Conservation (phyloP, 495 filamentous ascomycete genomes). For the Evernia prunastri region DNA sequence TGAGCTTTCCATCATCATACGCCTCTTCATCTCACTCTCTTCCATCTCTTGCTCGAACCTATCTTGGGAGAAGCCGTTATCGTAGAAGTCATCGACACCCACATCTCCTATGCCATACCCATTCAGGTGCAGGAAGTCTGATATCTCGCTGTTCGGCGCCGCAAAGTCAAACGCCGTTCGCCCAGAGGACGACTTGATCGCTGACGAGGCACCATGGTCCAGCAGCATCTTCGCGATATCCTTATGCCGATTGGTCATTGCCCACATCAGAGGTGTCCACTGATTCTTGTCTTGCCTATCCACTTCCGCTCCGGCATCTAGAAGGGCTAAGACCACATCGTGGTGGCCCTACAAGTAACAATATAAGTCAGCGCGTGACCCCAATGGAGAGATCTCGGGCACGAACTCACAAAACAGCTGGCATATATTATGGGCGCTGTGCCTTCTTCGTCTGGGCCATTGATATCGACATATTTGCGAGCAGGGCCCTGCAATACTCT, state of each 20-base stretch:
- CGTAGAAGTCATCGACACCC: slow-evolving; percentile 96
- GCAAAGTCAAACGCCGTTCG: slow-evolving; percentile 97
- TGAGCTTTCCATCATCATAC: slow-evolving; percentile 99
- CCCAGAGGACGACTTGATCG: slow-evolving; percentile 87
- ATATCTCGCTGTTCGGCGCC: slow-evolving; percentile 90
- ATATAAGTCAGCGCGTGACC: slow-evolving; percentile 18
- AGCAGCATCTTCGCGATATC: slow-evolving; percentile 85
- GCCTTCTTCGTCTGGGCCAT: slow-evolving; percentile 89
- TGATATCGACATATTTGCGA: slow-evolving; percentile 73
- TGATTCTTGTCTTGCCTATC: slow-evolving; percentile 92
- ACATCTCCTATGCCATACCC: slow-evolving; percentile 84
- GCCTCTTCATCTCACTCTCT: slow-evolving; percentile 88
- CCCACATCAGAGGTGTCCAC: slow-evolving; percentile 99
- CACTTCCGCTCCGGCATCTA: slow-evolving; percentile 83
- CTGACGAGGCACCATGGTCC: slow-evolving; percentile 89
- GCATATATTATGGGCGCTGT: slow-evolving; percentile 95
- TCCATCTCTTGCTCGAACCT: slow-evolving; percentile 95
- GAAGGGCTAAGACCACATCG: slow-evolving; percentile 73
- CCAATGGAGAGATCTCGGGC: neutral
- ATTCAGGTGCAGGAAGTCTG: slow-evolving; percentile 85
- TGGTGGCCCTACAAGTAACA: slow-evolving; percentile 66
- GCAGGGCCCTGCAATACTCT: slow-evolving; percentile 71
- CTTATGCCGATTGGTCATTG: slow-evolving; percentile 97
- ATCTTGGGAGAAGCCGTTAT: slow-evolving; percentile 84
- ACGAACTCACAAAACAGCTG: slow-evolving; percentile 83